A percentile compares a stretch with the other conserved stretches of the same genome.
phyloP scores from a whole-genome alignment of 2,329 filamentous ascomycete species.

The Blumeria graminis region DNA sequence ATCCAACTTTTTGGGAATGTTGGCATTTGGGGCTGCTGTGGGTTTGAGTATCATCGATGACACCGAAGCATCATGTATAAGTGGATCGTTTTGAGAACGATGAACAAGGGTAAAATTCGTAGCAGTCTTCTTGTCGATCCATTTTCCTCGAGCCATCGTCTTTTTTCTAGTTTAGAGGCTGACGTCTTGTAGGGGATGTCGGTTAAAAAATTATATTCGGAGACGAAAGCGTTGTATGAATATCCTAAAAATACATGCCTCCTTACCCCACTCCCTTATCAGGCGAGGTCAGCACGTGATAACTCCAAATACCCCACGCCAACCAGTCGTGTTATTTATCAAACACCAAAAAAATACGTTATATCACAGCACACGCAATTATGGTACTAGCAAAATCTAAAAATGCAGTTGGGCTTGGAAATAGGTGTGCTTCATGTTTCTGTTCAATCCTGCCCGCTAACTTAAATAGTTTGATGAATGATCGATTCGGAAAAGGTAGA shows the following conservation, averaged over 20 bases:
- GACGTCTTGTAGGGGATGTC: no score
- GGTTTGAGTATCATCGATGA: conserved; percentile 79
- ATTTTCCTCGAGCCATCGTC: conserved; percentile 14
- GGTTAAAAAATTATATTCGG: no score
- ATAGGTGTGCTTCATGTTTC: conserved; percentile 18
- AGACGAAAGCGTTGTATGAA: no score
- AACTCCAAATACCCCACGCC: no score
- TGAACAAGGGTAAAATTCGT: conserved; percentile 87
- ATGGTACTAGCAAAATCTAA: conserved; percentile 83
- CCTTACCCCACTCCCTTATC: no score
- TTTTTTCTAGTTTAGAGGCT: not conserved
- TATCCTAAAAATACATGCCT: no score
- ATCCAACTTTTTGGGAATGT: conserved; percentile 39
- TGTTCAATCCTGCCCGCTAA: not conserved
- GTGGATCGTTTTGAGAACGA: conserved; percentile 87
- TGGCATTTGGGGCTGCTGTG: conserved; percentile 25
- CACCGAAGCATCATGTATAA: conserved; percentile 77
- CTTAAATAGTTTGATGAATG: conserved; percentile 63
- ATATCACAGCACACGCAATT: not conserved
- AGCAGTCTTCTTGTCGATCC: conserved; percentile 69
- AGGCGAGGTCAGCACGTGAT: no score
- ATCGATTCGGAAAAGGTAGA: conserved; percentile 87
- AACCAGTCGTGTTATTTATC: no score
- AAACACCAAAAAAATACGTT: no score
- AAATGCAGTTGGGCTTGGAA: conserved; percentile 81